Evolutionary conservation across 2,329 filamentous ascomycete genomes (phyloP), one percentile per base, ranked within the genome.

Genomic region (Colletotrichum euphorbiae): DNA sequence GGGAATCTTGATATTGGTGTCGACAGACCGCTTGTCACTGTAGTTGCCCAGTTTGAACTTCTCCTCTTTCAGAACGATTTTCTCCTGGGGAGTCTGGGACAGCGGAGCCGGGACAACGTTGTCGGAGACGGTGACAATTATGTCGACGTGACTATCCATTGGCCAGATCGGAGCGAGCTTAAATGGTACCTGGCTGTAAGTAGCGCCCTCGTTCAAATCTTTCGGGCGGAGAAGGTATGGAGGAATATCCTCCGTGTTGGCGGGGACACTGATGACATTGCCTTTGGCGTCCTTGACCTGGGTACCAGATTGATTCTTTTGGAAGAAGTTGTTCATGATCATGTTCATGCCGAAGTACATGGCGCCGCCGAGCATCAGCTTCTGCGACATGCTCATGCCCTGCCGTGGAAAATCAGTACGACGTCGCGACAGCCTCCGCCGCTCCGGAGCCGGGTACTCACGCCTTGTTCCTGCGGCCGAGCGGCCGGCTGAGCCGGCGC

Each of bases 131-230:
- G 95, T 96, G 76, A 99, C 87, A 72, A 88, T 84, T 73, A 99
- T 89, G 79, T 99, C 96, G 72, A 99, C 80, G 68, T 88, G 83
- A 74, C 89, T 92, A 76, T 96, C 89, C 54, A 87, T 82, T 2
- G 93, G 89, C 96, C 96, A 99, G 75, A 98, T 93, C 21, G 96
- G 94, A 42, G 92, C 92, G 69, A 98, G 84, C 64, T 85, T 86
- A 72, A 90, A 85, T 1, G 94, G 93, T 17, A 93, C 80, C 1
- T 80, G 78, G 73, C 85, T 91, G 77, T 90, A 91, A 57, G 84
- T 80, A 21, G 89, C 90, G 72, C 87, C 88, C 69, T 88, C 84
- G 80, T 89, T 78, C 75, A 90, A 81, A 67, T 79, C 77, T 69
- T 83, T 79, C n/a, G 91, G 90, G 58, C 91, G 87, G 69, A 90